Percentiles rank a stretch among this genome's conserved stretches.
phyloP scores from a whole-genome alignment of 2,329 filamentous ascomycete genomes.

The Claviceps paspali region DNA sequence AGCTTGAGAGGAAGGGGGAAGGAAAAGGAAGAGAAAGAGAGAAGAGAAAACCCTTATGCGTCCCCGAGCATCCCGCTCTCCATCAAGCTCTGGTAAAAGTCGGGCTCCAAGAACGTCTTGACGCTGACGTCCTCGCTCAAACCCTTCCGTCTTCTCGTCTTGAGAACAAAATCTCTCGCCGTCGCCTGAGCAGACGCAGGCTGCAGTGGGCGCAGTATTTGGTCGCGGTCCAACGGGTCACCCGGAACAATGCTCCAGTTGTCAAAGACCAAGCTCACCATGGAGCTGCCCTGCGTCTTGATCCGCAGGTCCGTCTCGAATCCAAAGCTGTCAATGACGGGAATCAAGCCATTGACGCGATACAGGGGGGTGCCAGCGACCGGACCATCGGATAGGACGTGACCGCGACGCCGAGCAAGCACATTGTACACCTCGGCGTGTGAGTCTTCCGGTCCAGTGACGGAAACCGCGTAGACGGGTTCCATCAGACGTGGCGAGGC shows the following conservation, averaged over 20 bases:
- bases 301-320: constrained; percentile 97
- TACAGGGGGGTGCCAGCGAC: constrained; percentile 92
- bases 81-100: constrained; percentile 76
- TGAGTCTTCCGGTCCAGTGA: constrained; percentile 82
- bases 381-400: constrained; percentile 86
- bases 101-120: constrained; percentile 89
- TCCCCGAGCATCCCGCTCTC: constrained; percentile 75
- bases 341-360: constrained; percentile 76
- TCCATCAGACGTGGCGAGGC: constrained; percentile 94
- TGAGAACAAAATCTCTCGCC: constrained; percentile 89
- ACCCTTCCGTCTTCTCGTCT: constrained; percentile 86
- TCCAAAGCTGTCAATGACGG: constrained; percentile 93
- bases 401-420: constrained; percentile 71
- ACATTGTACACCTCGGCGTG: constrained; percentile 86
- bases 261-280: constrained; percentile 85
- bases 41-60: constrained; percentile 10
- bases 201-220: constrained; percentile 70
- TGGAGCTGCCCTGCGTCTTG: constrained; percentile 85
- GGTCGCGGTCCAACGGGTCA: constrained; percentile 80
- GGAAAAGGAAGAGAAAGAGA: no score
- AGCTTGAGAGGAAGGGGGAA: no score
- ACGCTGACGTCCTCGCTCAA: constrained; percentile 91
- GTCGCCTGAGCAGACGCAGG: constrained; percentile 79
- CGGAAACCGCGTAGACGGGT: constrained; percentile 80
- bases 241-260: constrained; percentile 92